Evolutionary conservation across 169 alveolate species (phyloP), one percentile per base, ranked within the genome.

Genomic region (Plasmodium coatneyi): DNA sequence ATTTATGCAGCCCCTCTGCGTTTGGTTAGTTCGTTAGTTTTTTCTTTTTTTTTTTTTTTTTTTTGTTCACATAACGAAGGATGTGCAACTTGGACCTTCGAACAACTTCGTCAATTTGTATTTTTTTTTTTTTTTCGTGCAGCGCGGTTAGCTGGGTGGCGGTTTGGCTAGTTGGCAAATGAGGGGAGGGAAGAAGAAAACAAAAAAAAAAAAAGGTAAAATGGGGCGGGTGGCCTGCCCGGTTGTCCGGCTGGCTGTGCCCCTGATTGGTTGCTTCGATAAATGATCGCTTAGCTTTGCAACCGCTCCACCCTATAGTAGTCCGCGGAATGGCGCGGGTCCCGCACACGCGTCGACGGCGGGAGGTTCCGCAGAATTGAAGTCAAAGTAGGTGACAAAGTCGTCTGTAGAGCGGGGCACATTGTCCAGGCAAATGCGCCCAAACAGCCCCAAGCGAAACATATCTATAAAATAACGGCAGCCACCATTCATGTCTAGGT

Each of bases 401-500:
- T 89, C 94, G 5, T 41, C 49, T 6, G 25, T 41, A n/a, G 41
- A 25, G 71, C 71, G 28, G 14, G 89, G 90, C 19, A 89, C 89
- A 5, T 28, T 28, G 30, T 89, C 94, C 34, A 89, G 49, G 30
- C 94, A 89, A 32, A 80, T 60, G 7, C 81, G 87, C 32, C 94
- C 94, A 12, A 89, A 60, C n/a, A 89, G 14, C 6, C 94, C 94
- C 71, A 89, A 66, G 32, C 89, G 81, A 28, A 89, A 89, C 89
- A 89, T 56, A 43, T 89, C 94, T 12, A 89, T 79, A 34, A 89
- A 89, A 39, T 60, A 89, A 16, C 89, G 81, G 43, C 94, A 89
- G 6, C 94, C 94, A 16, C 94, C 94, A 89, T 89, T 89, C 30
- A 89, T 89, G 71, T 89, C 94, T n/a, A 89, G 71, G 36, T 79